Conservation (phyloP, 2,329 filamentous ascomycete species). For the Aureobasidium zeae region DNA sequence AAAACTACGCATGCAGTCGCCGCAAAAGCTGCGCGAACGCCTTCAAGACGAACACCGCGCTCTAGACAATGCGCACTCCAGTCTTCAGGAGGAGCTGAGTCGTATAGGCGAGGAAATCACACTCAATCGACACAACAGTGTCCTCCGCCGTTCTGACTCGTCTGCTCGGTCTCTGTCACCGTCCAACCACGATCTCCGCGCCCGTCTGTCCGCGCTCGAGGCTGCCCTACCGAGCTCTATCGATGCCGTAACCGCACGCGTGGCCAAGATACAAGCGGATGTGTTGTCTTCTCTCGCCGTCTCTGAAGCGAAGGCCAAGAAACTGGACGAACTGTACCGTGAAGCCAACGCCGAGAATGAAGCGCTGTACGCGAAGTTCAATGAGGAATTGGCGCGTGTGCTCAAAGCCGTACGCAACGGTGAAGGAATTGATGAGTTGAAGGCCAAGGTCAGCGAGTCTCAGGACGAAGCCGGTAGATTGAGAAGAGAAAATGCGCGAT, state of each 20-base stretch:
- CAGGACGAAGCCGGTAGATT: constrained; percentile 67
- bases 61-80: constrained; percentile 59
- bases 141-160: constrained; percentile 18
- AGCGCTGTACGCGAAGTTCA: constrained; percentile 83
- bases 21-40: constrained; percentile 66
- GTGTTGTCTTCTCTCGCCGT: constrained; percentile 62
- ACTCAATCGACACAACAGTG: constrained; percentile 2
- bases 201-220: constrained; percentile 58
- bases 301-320: constrained; percentile 67
- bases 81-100: constrained; percentile 64
- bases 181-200: constrained; percentile 39
- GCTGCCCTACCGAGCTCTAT: constrained; percentile 53
- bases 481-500: constrained; percentile 74
- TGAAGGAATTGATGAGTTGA: constrained; percentile 70
- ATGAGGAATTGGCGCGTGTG: constrained; percentile 79
- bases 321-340: constrained; percentile 80
- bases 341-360: constrained; percentile 87
- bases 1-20: constrained; percentile 58
- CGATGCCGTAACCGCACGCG: constrained; percentile 50
- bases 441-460: constrained; percentile 59
- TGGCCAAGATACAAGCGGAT: constrained; percentile 58
- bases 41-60: constrained; percentile 71
- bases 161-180: neutral
- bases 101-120: constrained; percentile 76
- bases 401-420: constrained; percentile 64